Base-by-base conservation (phyloP, 805 yeast genomes). In the Saturnispora hagleri region DNA sequence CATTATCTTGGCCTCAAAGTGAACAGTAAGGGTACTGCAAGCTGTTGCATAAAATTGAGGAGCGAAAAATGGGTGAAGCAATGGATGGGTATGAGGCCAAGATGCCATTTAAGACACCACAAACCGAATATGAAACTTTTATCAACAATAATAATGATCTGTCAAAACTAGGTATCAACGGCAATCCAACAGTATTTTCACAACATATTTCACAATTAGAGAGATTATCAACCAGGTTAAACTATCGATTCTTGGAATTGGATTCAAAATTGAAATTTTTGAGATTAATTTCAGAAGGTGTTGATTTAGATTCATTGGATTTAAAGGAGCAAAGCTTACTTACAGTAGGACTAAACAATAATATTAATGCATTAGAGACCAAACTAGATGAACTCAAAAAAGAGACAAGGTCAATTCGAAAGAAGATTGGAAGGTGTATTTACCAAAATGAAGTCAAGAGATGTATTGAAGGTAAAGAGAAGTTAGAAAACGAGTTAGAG, bases 221-320 rank as follows among this genome's bases (percentile, higher is more conserved):
- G 42, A 51, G 53, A 24, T 33, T 55, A n/a, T 46, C 50, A 20
- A 47, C 45, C 4, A 74, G 82, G 53, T 68, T 84, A 42, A 81
- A 82, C 58, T 82, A 82, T 55, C 75, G 81, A 51, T 85, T 81
- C 60, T 62, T 83, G 42, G 91, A 85, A 62, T 86, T 83, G 59
- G 89, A 83, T 55, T 75, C 89, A 4, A 77, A 85, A 55, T 86
- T 83, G 56, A 76, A 78, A 62, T 84, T 85, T 63, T 66, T 85
- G 36, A 66, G 85, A 36, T 68, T 71, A 27, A 66, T 84, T 9
- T 67, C 79, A 12, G 70, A 65, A 48, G 67, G 67, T 8, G 58
- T 58, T 13, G 59, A 57, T 18, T 45, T 60, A 41, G 55, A 61
- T 35, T 57, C 53, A 7, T 47, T 57, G 2, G 65, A 64, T 28